These are phyloP conservation scores for Zasmidium cellare DNA, from an alignment of 2,329 filamentous ascomycete species.

Conservation along the genomic window DNA sequence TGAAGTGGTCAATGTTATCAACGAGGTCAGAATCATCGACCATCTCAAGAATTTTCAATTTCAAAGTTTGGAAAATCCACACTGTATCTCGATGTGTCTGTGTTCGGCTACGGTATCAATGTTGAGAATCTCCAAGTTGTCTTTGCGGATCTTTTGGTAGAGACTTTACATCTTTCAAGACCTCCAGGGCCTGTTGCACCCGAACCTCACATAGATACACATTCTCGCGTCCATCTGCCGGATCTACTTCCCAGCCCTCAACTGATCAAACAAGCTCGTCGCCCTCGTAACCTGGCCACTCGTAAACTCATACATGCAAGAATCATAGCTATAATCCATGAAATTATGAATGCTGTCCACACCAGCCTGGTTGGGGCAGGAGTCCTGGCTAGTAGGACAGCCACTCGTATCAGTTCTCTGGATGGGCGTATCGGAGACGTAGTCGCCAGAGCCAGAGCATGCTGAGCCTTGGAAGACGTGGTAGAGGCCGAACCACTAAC, in stretches of 20 bases:
- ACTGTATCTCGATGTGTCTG: no score
- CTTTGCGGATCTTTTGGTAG: no score
- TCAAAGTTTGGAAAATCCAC: no score
- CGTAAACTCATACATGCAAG: constrained; percentile 21
- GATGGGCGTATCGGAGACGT: constrained; percentile 42
- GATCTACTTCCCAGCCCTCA: constrained; percentile 15
- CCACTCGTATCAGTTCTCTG: constrained; percentile 46
- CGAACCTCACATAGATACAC: neutral
- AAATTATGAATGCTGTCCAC: constrained; percentile 55
- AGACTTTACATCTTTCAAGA: no score
- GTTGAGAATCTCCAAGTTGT: no score
- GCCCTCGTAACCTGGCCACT: constrained; percentile 15
- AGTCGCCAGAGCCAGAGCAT: constrained; percentile 43
- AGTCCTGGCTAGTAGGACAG: constrained; percentile 48
- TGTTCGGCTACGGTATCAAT: no score
- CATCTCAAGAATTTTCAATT: no score
- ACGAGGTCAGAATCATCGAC: no score
- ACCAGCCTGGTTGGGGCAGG: constrained; percentile 42
- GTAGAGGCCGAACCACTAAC: constrained; percentile 33
- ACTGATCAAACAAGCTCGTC: constrained; percentile 15
- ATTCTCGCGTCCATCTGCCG: neutral
- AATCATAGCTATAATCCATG: constrained; percentile 43
- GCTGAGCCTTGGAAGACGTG: constrained; percentile 44
- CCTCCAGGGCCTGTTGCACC: no score
- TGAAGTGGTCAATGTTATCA: no score